These are phyloP conservation scores for Leucogyrophana mollusca DNA, from an alignment of 768 basidiomycete species.

Conservation along the genomic window DNA sequence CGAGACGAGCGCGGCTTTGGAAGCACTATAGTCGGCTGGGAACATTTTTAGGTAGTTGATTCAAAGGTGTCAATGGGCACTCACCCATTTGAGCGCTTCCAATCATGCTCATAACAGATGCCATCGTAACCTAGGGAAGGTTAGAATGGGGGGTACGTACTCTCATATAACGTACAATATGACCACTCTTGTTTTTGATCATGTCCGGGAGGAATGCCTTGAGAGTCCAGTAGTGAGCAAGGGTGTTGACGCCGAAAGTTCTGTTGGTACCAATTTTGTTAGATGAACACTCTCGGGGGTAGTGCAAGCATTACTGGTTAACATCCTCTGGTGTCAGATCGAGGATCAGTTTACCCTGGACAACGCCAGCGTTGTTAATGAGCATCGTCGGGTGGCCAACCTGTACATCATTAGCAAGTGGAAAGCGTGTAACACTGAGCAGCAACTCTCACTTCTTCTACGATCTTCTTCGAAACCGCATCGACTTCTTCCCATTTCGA, in stretches of 20 bases:
- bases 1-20: slow-evolving; percentile 84
- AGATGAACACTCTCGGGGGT: not conserved
- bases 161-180: slow-evolving; percentile 60
- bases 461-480: slow-evolving; percentile 65
- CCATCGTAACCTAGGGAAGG: slow-evolving; percentile 62
- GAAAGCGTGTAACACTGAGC: not conserved
- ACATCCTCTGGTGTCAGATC: slow-evolving; percentile 80
- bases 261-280: slow-evolving; percentile 36
- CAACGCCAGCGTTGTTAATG: slow-evolving; percentile 94
- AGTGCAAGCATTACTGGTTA: slow-evolving; percentile 53
- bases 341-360: slow-evolving; percentile 83
- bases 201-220: slow-evolving; percentile 92
- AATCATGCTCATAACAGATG: slow-evolving; percentile 71
- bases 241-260: slow-evolving; percentile 85
- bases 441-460: slow-evolving; percentile 62
- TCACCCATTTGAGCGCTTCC: slow-evolving; percentile 77
- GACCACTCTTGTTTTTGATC: slow-evolving; percentile 74
- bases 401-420: slow-evolving; percentile 35
- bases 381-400: slow-evolving; percentile 87
- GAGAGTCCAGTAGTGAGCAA: slow-evolving; percentile 89
- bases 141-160: slow-evolving; percentile 3
- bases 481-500: slow-evolving; percentile 87
- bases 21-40: slow-evolving; percentile 85
- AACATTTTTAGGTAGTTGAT: slow-evolving; percentile 4
- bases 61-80: slow-evolving; percentile 21